A percentile compares a stretch with the other conserved stretches of the same genome.
These are phyloP conservation scores for Oropetium thomaeum DNA, from an alignment of 176 grass and related monocot genomes.

Conservation along the genomic window DNA sequence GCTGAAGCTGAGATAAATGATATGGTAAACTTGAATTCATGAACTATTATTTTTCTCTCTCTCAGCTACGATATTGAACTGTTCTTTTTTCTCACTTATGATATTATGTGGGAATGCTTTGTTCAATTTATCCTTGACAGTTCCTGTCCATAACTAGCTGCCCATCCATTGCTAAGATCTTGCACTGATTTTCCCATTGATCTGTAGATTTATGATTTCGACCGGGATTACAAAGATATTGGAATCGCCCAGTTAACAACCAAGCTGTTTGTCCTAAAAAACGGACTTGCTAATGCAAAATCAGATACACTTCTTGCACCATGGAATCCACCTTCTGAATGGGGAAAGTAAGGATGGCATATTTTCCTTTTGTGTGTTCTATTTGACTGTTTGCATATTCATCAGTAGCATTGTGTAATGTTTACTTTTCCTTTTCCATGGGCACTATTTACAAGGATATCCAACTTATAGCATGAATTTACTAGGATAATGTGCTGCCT, in stretches of 20 bases:
- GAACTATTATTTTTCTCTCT: not conserved
- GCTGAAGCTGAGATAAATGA: slow-evolving; percentile 94
- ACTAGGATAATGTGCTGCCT: not conserved
- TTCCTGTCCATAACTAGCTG: slow-evolving; percentile 10
- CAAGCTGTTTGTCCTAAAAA: slow-evolving; percentile 80
- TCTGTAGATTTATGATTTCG: slow-evolving; percentile 90
- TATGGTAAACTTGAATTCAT: slow-evolving; percentile 56
- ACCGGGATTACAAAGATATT: slow-evolving; percentile 95
- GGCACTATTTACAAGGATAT: not conserved
- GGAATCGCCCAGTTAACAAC: slow-evolving; percentile 91
- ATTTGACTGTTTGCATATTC: slow-evolving; percentile 18
- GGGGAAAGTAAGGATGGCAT: slow-evolving; percentile 88
- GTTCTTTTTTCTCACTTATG: slow-evolving; percentile 25
- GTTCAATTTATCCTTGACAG: slow-evolving; percentile 19
- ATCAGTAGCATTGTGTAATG: not conserved
- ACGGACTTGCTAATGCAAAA: slow-evolving; percentile 84
- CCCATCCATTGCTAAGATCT: slow-evolving; percentile 25
- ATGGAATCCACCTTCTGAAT: slow-evolving; percentile 96
- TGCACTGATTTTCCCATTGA: slow-evolving; percentile 34
- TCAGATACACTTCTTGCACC: slow-evolving; percentile 84
- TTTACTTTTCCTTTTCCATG: not conserved
- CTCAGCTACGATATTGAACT: slow-evolving; percentile 19
- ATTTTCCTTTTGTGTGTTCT: slow-evolving; percentile 28
- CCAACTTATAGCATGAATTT: not conserved
- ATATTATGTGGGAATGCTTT: not conserved